A percentile compares a stretch with the other conserved stretches of the same genome.
Conservation (phyloP, 345 rosid species). For the Eucalyptus cloeziana region DNA sequence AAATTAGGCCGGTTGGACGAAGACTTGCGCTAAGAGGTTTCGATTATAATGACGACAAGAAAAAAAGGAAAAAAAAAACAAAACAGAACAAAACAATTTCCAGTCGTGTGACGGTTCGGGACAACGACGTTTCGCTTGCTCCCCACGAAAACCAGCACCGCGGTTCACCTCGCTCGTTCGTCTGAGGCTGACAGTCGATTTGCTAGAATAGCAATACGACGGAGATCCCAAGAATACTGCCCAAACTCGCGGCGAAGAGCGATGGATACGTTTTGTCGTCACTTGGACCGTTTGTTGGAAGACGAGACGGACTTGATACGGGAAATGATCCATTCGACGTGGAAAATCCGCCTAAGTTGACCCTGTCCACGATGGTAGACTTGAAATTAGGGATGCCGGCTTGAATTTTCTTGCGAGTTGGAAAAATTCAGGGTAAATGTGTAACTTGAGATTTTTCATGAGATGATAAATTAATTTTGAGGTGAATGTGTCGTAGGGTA, state of each 20-base stretch:
- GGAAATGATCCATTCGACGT: neutral
- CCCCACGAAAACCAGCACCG: neutral
- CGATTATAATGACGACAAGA: neutral
- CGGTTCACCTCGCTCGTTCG: neutral
- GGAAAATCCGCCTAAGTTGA: neutral
- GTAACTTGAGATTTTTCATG: neutral
- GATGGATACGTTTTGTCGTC: neutral
- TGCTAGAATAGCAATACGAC: neutral
- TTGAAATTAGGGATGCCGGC: neutral
- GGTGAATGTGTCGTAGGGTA: accelerated
- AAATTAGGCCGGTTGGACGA: neutral
- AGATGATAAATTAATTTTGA: neutral
- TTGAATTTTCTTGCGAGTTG: neutral
- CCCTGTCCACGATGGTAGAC: neutral
- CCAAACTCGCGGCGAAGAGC: neutral
- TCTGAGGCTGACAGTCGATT: neutral
- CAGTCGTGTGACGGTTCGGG: neutral
- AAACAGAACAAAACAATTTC: neutral
- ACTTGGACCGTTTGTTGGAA: neutral
- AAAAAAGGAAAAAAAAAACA: no score
- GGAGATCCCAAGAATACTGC: neutral
- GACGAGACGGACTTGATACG: neutral
- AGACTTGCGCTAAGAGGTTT: neutral
- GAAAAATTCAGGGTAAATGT: neutral
- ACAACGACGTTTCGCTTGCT: neutral